Evolutionary conservation across 2,329 filamentous ascomycete genomes (phyloP).

Genomic region (Nemania abortiva): DNA sequence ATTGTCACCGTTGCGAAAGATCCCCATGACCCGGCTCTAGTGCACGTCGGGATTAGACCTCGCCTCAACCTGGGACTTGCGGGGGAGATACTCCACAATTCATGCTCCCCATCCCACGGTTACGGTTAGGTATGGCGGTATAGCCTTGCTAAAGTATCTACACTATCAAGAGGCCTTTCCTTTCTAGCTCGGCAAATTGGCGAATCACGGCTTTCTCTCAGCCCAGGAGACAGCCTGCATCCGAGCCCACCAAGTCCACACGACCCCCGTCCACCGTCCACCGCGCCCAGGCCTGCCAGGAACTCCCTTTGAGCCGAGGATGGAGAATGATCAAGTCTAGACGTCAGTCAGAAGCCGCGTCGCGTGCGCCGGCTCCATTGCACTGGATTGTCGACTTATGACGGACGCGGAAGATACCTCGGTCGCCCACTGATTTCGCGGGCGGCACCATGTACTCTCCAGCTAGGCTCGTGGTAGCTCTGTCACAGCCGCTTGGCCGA

Average conservation of each 20-base stretch:
- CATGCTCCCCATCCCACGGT: neutral
- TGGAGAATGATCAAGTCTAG: slow-evolving; percentile 37
- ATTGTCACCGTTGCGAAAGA: slow-evolving; percentile 16
- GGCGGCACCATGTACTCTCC: slow-evolving; percentile 22
- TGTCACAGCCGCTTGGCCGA: slow-evolving; percentile 53
- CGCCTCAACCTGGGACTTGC: slow-evolving; percentile 24
- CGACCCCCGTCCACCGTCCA: slow-evolving; percentile 21
- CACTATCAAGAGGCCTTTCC: slow-evolving; percentile 18
- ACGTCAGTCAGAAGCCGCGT: slow-evolving; percentile 41
- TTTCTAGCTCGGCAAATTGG: slow-evolving; percentile 58
- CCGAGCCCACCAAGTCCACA: slow-evolving; percentile 27
- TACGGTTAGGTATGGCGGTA: neutral
- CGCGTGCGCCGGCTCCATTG: slow-evolving; percentile 26
- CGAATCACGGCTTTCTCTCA: slow-evolving; percentile 57
- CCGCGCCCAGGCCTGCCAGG: slow-evolving; percentile 39
- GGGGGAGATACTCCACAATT: slow-evolving; percentile 7
- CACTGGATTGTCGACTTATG: slow-evolving; percentile 13
- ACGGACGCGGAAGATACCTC: slow-evolving; percentile 24
- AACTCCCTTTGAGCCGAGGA: slow-evolving; percentile 56
- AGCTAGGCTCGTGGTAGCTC: slow-evolving; percentile 20
- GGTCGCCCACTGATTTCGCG: slow-evolving; percentile 14
- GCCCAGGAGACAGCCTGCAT: slow-evolving; percentile 16
- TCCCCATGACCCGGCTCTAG: slow-evolving; percentile 22
- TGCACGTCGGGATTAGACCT: slow-evolving; percentile 1
- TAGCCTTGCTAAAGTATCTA: slow-evolving; percentile 20